Conservation (phyloP, 495 filamentous ascomycete species). For the Hypoxylon fuscum region DNA sequence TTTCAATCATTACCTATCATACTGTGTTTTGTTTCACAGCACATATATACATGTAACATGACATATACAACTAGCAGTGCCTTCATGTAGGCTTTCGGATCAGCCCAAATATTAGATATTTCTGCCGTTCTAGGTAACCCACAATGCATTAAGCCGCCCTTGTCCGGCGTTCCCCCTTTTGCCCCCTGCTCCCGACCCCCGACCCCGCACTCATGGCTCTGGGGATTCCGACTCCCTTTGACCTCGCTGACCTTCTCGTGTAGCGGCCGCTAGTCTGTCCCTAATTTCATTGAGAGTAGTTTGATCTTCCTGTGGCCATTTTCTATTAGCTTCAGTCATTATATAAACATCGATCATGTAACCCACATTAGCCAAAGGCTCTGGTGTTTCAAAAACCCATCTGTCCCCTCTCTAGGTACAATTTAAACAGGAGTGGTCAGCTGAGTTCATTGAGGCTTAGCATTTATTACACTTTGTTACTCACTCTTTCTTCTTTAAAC, state of each 20-base stretch:
- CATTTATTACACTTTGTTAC: not conserved
- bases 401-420: conserved; percentile 3
- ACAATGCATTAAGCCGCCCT: too few species aligned
- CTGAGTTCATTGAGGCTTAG: not conserved
- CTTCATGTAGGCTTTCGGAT: too few species aligned
- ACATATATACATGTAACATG: too few species aligned
- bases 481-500: conserved; percentile 4
- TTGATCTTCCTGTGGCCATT: conserved; percentile 2
- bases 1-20: too few species aligned
- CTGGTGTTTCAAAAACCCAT: conserved; percentile 15
- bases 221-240: not conserved
- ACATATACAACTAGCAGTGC: too few species aligned
- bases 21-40: too few species aligned
- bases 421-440: not conserved
- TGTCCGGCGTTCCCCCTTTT: too few species aligned
- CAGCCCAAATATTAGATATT: too few species aligned
- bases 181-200: too few species aligned
- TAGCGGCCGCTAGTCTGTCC: not conserved
- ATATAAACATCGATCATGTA: not conserved
- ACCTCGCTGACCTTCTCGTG: not conserved
- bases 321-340: not conserved
- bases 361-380: conserved; percentile 6
- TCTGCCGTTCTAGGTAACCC: too few species aligned
- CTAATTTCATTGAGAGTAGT: not conserved
- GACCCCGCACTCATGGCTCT: not conserved